These are phyloP conservation scores for Circinella umbellata DNA, from an alignment of 371 early-diverging fungal genomes.

Conservation along the genomic window DNA sequence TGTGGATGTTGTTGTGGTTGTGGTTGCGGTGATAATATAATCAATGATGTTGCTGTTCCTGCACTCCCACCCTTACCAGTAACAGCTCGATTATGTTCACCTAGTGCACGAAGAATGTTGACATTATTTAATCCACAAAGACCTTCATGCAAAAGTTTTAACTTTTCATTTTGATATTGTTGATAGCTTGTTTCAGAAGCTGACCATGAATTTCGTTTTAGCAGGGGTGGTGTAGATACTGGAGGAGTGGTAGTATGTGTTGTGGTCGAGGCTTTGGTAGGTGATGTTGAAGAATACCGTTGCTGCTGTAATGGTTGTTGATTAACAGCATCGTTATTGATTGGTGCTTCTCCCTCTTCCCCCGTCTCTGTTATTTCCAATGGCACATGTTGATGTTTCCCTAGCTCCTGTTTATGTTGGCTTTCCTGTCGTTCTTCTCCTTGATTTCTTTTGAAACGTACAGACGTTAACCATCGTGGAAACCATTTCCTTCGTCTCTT, in stretches of 20 bases:
- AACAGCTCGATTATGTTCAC: neutral
- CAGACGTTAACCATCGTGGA: neutral
- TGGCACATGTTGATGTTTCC: neutral
- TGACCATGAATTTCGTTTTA: neutral
- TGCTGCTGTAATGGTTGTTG: too few species aligned
- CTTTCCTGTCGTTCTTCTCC: neutral
- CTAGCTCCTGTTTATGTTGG: neutral
- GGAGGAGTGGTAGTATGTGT: neutral
- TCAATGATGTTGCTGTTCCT: neutral
- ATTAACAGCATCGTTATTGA: too few species aligned
- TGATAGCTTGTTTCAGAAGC: neutral
- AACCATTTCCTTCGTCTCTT: slow-evolving; percentile 4
- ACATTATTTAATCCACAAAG: slow-evolving; percentile 11
- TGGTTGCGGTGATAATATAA: neutral
- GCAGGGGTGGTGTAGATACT: neutral
- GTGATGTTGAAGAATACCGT: neutral
- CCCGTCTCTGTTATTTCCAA: neutral
- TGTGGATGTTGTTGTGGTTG: neutral
- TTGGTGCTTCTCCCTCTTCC: too few species aligned
- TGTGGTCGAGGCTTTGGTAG: neutral
- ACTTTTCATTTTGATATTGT: slow-evolving; percentile 3
- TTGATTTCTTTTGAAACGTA: neutral
- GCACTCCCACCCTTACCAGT: neutral
- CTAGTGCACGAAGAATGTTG: slow-evolving; percentile 18
- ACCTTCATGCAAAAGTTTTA: slow-evolving; percentile 7